A percentile compares a stretch with the other conserved stretches of the same genome.
Evolutionary conservation across 805 yeast species (phyloP).

Genomic region (Saccharomycopsis malanga): DNA sequence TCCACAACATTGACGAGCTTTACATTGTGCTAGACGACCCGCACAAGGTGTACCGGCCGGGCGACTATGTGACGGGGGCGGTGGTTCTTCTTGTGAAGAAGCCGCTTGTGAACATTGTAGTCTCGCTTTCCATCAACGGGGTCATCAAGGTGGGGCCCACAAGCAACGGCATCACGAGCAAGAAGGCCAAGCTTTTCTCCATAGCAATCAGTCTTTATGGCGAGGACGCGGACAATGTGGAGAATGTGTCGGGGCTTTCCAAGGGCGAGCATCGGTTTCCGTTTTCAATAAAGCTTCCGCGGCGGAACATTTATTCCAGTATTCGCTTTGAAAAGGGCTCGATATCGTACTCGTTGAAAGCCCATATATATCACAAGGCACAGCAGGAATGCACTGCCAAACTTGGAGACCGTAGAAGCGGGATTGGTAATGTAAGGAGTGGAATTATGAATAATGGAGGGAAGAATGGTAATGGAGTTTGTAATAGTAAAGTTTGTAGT

Average conservation of each 20-base stretch:
- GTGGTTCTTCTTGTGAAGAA: conserved; percentile 49
- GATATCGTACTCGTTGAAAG: conserved; percentile 56
- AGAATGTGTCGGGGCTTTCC: conserved; percentile 38
- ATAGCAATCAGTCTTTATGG: conserved; percentile 13
- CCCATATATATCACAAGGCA: conserved; percentile 29
- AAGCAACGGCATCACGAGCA: conserved; percentile 1
- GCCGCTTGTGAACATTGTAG: conserved; percentile 43
- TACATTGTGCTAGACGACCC: conserved; percentile 68
- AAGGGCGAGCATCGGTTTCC: conserved; percentile 88
- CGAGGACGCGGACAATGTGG: neutral
- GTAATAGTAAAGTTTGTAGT: too few species aligned
- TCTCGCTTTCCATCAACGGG: conserved; percentile 15
- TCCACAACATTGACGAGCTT: conserved; percentile 38
- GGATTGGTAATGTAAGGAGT: too few species aligned
- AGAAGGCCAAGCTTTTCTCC: conserved; percentile 15
- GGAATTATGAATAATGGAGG: too few species aligned
- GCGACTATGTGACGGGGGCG: conserved; percentile 65
- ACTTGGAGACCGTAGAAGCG: neutral
- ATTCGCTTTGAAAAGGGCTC: conserved; percentile 84
- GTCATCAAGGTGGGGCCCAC: conserved; percentile 12
- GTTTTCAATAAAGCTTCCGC: conserved; percentile 75
- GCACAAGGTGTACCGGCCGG: conserved; percentile 72
- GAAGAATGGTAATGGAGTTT: too few species aligned
- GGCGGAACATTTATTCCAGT: conserved; percentile 61
- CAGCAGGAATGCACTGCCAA: neutral